These are phyloP conservation scores for Echium plantagineum DNA, from an alignment of 257 asterid species.

Conservation along the genomic window DNA sequence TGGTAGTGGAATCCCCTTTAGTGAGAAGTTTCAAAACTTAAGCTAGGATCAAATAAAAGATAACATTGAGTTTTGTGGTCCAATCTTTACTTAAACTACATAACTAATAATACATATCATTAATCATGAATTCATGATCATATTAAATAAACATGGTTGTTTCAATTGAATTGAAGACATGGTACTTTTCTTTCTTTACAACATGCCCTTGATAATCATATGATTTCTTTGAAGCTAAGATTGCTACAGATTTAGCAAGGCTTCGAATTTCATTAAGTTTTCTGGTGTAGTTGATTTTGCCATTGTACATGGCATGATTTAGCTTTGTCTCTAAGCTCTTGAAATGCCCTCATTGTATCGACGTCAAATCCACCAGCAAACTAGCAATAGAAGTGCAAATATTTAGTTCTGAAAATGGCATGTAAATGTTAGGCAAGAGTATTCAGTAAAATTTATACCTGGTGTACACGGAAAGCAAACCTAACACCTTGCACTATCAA, in stretches of 20 bases:
- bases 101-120: background rate
- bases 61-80: background rate
- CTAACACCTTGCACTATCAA: conserved; percentile 78
- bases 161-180: conserved; percentile 10
- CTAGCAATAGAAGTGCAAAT: conserved; percentile 25
- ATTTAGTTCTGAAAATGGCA: background rate
- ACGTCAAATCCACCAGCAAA: conserved; percentile 96
- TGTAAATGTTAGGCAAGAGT: no score
- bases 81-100: background rate
- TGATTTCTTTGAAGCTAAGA: conserved; percentile 32
- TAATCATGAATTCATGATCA: background rate
- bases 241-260: conserved; percentile 45
- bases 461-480: conserved; percentile 93
- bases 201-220: conserved; percentile 9
- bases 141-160: conserved; percentile 4
- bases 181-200: conserved; percentile 17
- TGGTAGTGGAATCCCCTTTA: background rate
- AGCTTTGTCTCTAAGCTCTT: conserved; percentile 78
- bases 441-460: conserved; percentile 35
- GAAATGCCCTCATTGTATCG: conserved; percentile 93
- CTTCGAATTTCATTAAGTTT: conserved; percentile 32
- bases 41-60: background rate
- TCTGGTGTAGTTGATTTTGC: conserved; percentile 58
- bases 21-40: background rate
- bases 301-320: conserved; percentile 52